These are phyloP conservation scores for Ascosphaera pollenicola DNA, from an alignment of 2,329 filamentous ascomycete genomes.

Conservation along the genomic window DNA sequence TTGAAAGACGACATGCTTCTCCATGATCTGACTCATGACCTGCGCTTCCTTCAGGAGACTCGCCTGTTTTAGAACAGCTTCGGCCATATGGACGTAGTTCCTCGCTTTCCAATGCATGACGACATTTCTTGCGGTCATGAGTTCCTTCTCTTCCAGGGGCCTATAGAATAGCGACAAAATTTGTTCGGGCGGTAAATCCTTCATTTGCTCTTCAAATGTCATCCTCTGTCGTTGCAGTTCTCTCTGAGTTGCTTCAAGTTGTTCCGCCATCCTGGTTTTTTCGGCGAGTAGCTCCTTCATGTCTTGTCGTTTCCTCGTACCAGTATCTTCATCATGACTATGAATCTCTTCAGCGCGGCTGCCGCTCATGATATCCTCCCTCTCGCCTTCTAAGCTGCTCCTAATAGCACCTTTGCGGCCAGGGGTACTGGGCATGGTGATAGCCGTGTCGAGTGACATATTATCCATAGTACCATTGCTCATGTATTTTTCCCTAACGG, in stretches of 20 bases:
- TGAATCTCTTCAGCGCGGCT: conserved; percentile 30
- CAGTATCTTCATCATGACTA: conserved; percentile 34
- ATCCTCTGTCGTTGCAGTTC: conserved; percentile 67
- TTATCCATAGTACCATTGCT: conserved; percentile 90
- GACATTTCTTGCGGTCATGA: conserved; percentile 43
- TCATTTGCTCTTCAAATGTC: conserved; percentile 64
- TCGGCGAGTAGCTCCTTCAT: conserved; percentile 67
- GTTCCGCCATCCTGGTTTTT: conserved; percentile 68
- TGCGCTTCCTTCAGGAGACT: conserved; percentile 84
- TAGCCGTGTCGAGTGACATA: conserved; percentile 77
- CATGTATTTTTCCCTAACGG: conserved; percentile 81
- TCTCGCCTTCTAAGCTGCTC: conserved; percentile 58
- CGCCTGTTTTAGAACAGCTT: conserved; percentile 72
- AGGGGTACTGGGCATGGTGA: conserved; percentile 89
- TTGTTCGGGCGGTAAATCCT: conserved; percentile 43
- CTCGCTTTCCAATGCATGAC: conserved; percentile 59
- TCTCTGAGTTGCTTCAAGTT: conserved; percentile 50
- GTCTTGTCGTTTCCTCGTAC: conserved; percentile 36
- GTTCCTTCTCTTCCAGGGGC: conserved; percentile 47
- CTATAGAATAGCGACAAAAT: conserved; percentile 21
- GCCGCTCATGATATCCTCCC: conserved; percentile 60
- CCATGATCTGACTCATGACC: conserved; percentile 91
- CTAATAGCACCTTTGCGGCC: conserved; percentile 56
- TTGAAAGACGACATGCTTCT: conserved; percentile 82
- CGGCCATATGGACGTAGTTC: conserved; percentile 84